Percentiles rank a stretch among this genome's conserved stretches.
phyloP scores from a whole-genome alignment of 2,329 filamentous ascomycete genomes.

The Curvularia sp. region DNA sequence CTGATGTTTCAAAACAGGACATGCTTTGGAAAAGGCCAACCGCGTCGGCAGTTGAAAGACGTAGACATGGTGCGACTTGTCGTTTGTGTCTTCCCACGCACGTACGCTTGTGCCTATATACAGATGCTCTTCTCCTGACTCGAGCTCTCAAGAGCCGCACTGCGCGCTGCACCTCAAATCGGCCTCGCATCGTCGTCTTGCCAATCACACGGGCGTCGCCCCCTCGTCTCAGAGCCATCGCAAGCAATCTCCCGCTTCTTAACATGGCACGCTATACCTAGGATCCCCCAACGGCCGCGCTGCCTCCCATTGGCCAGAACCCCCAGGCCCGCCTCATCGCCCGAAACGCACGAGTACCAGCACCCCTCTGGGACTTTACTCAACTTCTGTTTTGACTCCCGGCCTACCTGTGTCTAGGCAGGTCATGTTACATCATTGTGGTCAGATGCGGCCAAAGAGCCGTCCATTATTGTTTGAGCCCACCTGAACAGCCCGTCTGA shows the following conservation, averaged over 20 bases:
- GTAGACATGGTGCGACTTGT: not conserved
- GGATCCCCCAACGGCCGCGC: conserved; percentile 17
- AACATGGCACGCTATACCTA: conserved; percentile 24
- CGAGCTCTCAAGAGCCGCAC: conserved; percentile 5
- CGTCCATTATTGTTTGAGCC: conserved; percentile 9
- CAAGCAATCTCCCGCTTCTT: conserved; percentile 26
- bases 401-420: conserved; percentile 19
- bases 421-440: conserved; percentile 16
- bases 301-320: conserved; percentile 22
- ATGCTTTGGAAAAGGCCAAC: not conserved
- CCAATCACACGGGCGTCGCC: no score
- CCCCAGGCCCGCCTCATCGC: conserved; percentile 18
- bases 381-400: conserved; percentile 15
- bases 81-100: not conserved
- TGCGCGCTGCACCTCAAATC: conserved; percentile 9
- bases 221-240: conserved; percentile 10
- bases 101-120: not conserved
- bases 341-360: conserved; percentile 25
- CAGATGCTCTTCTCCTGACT: not conserved
- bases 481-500: not conserved
- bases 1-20: conserved; percentile 19
- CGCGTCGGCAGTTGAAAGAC: not conserved
- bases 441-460: conserved; percentile 7
- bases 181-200: conserved; percentile 8
- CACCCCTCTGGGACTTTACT: conserved; percentile 18